Conservation (phyloP, 2,329 filamentous ascomycete genomes). For the Penicillium sp. region DNA sequence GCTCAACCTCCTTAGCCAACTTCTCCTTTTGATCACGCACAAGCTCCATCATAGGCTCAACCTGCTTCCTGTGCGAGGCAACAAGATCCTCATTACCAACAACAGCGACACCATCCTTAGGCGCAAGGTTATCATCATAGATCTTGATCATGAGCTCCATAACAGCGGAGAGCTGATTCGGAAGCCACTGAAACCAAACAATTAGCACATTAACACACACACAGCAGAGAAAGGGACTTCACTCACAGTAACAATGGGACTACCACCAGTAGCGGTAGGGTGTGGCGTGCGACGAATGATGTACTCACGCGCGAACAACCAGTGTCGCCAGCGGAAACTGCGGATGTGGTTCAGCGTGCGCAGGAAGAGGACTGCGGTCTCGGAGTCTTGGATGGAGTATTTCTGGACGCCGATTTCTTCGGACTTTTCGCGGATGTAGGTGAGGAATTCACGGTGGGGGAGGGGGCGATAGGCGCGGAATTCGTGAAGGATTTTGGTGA, state of each 20-base stretch:
- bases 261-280: slow-evolving; percentile 49
- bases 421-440: slow-evolving; percentile 60
- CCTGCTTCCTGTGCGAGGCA: slow-evolving; percentile 34
- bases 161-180: slow-evolving; percentile 49
- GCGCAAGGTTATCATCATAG: slow-evolving; percentile 40
- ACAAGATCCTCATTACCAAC: slow-evolving; percentile 18
- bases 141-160: slow-evolving; percentile 49
- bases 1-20: slow-evolving; percentile 42
- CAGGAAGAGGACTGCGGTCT: slow-evolving; percentile 45
- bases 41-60: slow-evolving; percentile 39
- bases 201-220: neutral
- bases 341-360: slow-evolving; percentile 47
- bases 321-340: slow-evolving; percentile 51
- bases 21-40: slow-evolving; percentile 35
- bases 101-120: slow-evolving; percentile 25
- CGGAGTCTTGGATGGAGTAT: slow-evolving; percentile 37
- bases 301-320: slow-evolving; percentile 50
- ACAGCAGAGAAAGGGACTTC: neutral
- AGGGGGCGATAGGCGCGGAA: slow-evolving; percentile 87
- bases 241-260: slow-evolving; percentile 48
- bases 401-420: slow-evolving; percentile 46
- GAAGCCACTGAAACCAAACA: slow-evolving; percentile 40
- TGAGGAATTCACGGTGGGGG: slow-evolving; percentile 82
- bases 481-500: slow-evolving; percentile 82
- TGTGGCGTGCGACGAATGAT: slow-evolving; percentile 47